Evolutionary conservation across 306 rosid species (phyloP), one percentile per base, ranked within the genome.

Genomic region (Vachellia pachyceras): DNA sequence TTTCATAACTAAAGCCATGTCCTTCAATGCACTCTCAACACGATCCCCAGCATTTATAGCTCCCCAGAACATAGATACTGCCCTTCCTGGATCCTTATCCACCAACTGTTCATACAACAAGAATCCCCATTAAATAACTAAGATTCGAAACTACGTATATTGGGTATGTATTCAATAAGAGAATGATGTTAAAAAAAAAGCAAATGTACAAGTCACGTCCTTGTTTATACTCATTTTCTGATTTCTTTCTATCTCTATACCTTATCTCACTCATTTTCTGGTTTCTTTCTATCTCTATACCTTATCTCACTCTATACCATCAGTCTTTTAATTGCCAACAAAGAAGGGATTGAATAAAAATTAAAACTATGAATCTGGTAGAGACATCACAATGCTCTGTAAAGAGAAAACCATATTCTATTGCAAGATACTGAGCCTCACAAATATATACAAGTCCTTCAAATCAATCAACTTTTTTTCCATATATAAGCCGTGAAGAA

Each of bases 1-100:
- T 78, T 95, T 93, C 99, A 95, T 91, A 52, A 93, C 98, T 67
- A 95, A 71, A 2, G 99, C 97, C 99, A 95, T 95, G 81, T 95
- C 99, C 76, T 93, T 95, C 90, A 93, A 81, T 15, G 99, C 99
- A 84, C 97, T 93, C 65, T 93, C 99, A 13, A 95, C 98, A 69
- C 97, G 86, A 84, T 95, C 99, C 23, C 99, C 97, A 0, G 94
- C 90, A 82, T 95, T 95, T 79, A 95, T 95, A 25, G 98, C 92
- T 8, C 94, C 90, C 99, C 99, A 95, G 77, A 95, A 93, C 79
- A 93, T 76, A 13, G 97, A 87, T 67, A 95, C 88, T 73, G 99
- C 94, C 81, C 61, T 88, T 58, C 86, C 79, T 7, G 98, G 99
- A 86, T 95, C 94, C 89, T 91, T 93, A 22, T 91, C 99, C 58